Evolutionary conservation across 495 filamentous ascomycete genomes (phyloP).

Genomic region (Clohesyomyces aquaticus): DNA sequence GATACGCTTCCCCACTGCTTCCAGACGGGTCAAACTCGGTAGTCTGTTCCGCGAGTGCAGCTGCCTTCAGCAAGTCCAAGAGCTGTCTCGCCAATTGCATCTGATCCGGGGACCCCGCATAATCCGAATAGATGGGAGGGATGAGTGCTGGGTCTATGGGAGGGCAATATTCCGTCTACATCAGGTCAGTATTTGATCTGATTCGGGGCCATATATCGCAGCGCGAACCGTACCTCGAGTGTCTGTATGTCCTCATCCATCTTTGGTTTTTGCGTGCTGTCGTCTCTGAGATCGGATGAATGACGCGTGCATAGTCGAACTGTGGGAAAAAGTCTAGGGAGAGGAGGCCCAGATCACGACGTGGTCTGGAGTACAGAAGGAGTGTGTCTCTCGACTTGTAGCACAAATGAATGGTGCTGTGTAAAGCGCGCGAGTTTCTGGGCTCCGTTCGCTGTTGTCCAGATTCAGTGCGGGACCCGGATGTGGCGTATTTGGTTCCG

Average conservation of each 20-base stretch:
- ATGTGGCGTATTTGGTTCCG: background rate
- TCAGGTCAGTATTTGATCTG: slow-evolving; percentile 2
- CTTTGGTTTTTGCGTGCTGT: background rate
- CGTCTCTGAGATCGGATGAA: background rate
- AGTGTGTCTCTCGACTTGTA: background rate
- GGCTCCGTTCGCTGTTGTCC: background rate
- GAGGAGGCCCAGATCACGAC: background rate
- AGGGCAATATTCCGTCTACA: slow-evolving; percentile 60
- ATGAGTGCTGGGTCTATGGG: slow-evolving; percentile 67
- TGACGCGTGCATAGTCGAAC: background rate
- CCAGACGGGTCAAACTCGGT: slow-evolving; percentile 80
- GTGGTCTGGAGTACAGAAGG: background rate
- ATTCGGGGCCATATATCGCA: background rate
- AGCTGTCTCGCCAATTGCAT: slow-evolving; percentile 57
- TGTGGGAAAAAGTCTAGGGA: background rate
- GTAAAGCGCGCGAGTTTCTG: background rate
- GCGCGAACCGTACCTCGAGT: background rate
- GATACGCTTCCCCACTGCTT: slow-evolving; percentile 51
- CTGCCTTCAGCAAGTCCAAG: slow-evolving; percentile 62
- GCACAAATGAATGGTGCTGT: background rate
- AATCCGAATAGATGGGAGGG: slow-evolving; percentile 68
- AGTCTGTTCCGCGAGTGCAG: slow-evolving; percentile 65
- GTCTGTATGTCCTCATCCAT: background rate
- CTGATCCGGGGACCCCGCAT: slow-evolving; percentile 56
- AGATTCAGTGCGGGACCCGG: background rate